Evolutionary conservation across 164 flowering plant species (phyloP).

Genomic region (Tinospora cordifolia): DNA sequence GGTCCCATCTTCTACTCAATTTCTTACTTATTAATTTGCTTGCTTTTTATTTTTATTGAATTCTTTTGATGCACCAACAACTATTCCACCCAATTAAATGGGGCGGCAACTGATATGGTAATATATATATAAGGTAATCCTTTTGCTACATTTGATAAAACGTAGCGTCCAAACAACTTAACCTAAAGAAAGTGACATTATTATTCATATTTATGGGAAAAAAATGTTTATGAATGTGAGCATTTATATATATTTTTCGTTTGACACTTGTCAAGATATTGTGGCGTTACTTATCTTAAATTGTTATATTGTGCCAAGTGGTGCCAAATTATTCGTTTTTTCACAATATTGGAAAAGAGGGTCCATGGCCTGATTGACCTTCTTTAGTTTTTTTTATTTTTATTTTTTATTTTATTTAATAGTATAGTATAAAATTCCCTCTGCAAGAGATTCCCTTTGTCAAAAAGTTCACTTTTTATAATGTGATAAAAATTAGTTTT

Average conservation of each 20-base stretch:
- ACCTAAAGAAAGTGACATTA: constrained; percentile 11
- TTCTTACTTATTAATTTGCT: too few species aligned
- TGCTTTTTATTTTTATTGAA: background rate
- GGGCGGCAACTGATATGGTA: constrained; percentile 16
- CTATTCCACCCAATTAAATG: constrained; percentile 15
- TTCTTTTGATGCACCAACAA: background rate
- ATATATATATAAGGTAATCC: constrained; percentile 2
- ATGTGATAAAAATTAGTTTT: too few species aligned
- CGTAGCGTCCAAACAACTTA: background rate
- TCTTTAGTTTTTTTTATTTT: background rate
- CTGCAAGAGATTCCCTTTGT: background rate
- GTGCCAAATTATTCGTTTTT: constrained; percentile 12
- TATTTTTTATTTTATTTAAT: too few species aligned
- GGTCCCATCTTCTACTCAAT: too few species aligned
- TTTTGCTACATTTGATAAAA: background rate
- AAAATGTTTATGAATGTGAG: background rate
- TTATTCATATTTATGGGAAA: background rate
- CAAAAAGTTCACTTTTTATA: background rate
- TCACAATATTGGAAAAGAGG: constrained; percentile 7
- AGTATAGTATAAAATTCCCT: background rate
- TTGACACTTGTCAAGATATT: constrained; percentile 12
- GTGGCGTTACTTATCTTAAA: constrained; percentile 9
- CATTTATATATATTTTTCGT: background rate
- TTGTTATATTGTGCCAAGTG: constrained; percentile 9
- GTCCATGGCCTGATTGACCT: background rate